Conservation (phyloP, 2,329 filamentous ascomycete species). For the Talaromyces rugulosus region DNA sequence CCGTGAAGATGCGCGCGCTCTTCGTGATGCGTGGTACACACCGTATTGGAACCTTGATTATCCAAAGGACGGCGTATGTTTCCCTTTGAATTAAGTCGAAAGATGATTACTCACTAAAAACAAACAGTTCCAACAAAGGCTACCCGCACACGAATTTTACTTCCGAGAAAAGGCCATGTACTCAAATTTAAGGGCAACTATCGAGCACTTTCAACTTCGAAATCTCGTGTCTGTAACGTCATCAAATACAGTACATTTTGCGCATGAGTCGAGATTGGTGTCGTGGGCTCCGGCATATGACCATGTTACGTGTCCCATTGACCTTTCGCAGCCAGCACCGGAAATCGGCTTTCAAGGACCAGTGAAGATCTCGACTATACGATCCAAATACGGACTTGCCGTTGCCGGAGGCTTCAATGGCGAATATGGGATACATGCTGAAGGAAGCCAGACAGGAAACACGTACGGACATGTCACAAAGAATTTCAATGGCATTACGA, state of each 20-base stretch:
- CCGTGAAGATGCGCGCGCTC: constrained; percentile 31
- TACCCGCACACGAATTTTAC: constrained; percentile 41
- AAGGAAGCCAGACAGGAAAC: constrained; percentile 27
- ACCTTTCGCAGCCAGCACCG: constrained; percentile 41
- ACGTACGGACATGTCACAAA: constrained; percentile 47
- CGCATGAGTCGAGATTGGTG: constrained; percentile 44
- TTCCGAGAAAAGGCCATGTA: constrained; percentile 49
- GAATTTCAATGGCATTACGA: constrained; percentile 52
- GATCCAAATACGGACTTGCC: constrained; percentile 46
- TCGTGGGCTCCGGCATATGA: constrained; percentile 47
- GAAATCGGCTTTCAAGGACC: constrained; percentile 32
- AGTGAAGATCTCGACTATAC: constrained; percentile 51
- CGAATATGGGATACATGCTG: constrained; percentile 50
- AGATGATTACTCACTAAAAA: not conserved
- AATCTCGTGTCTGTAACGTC: constrained; percentile 54
- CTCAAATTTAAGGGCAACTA: constrained; percentile 46
- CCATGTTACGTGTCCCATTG: constrained; percentile 41
- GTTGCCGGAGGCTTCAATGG: constrained; percentile 56
- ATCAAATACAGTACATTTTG: constrained; percentile 54
- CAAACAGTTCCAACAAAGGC: constrained; percentile 22
- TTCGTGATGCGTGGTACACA: constrained; percentile 39
- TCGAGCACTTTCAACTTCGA: constrained; percentile 57
- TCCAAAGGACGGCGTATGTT: constrained; percentile 17
- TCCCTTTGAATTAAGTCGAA: not conserved
- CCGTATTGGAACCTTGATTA: constrained; percentile 37